Percentiles rank a stretch among this genome's conserved stretches.
Evolutionary conservation across 768 basidiomycete species (phyloP).

Genomic region (Pulveroboletus sp.): DNA sequence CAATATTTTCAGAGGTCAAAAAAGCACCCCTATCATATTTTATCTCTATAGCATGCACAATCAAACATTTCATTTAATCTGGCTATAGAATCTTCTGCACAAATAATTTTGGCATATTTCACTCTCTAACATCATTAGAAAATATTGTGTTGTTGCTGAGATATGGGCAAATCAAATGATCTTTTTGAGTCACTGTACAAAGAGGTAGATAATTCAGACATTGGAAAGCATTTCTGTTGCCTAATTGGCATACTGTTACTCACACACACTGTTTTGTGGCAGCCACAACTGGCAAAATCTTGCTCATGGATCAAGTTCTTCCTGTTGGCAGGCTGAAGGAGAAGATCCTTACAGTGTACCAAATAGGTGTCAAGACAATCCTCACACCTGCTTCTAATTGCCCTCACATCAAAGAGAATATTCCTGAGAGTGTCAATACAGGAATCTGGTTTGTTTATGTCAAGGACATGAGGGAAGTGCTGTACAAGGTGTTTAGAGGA

Average conservation of each 20-base stretch:
- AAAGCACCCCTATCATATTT: too few relatives aligned
- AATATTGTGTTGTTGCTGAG: too few relatives aligned
- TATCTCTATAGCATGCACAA: too few relatives aligned
- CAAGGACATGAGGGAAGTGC: constrained; percentile 85
- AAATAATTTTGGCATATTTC: too few relatives aligned
- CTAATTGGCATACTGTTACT: neutral
- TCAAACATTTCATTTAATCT: too few relatives aligned
- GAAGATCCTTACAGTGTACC: constrained; percentile 94
- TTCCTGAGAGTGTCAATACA: constrained; percentile 91
- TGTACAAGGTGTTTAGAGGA: constrained; percentile 80
- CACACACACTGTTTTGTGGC: neutral
- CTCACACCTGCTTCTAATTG: constrained; percentile 84
- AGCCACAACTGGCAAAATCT: constrained; percentile 99
- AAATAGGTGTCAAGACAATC: constrained; percentile 92
- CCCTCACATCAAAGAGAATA: constrained; percentile 96
- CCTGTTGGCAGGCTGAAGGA: constrained; percentile 96
- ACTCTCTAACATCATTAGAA: too few relatives aligned
- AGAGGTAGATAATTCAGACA: constrained; percentile 79
- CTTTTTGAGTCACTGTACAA: too few relatives aligned
- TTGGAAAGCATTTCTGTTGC: constrained; percentile 53
- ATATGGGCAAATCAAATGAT: too few relatives aligned
- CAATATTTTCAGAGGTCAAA: too few relatives aligned
- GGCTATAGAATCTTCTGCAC: too few relatives aligned
- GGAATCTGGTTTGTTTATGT: constrained; percentile 96
- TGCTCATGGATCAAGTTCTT: constrained; percentile 91